Evolutionary conservation across 208 protist genomes (phyloP).

Genomic region (Acanthamoeba castellanii): DNA sequence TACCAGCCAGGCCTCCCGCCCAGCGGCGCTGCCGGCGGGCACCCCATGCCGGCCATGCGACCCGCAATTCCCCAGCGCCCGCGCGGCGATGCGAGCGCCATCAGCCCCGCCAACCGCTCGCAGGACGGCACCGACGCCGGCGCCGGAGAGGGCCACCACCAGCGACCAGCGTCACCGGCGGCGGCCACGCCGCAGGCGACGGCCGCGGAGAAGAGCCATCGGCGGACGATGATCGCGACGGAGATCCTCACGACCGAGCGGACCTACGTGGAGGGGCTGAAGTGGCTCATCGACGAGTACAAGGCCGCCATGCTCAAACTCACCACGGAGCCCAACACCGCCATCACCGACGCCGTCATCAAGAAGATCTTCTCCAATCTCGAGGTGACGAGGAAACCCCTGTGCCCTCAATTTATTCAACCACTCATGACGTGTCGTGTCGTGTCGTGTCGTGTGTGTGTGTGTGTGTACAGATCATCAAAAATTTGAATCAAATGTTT

Average conservation of each 20-base stretch:
- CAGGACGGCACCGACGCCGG: neutral
- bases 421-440: no score
- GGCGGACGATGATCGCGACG: conserved; percentile 37
- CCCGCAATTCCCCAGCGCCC: neutral
- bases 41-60: neutral
- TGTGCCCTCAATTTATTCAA: no score
- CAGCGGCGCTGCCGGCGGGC: no score
- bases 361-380: conserved; percentile 50
- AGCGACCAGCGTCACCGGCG: neutral
- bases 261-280: conserved; percentile 33
- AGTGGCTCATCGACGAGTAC: conserved; percentile 61
- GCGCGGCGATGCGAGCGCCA: neutral
- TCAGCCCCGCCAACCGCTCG: no score
- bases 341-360: neutral
- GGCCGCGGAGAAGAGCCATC: neutral
- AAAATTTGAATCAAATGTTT: conserved; percentile 2
- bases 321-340: neutral
- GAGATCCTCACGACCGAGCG: conserved; percentile 40
- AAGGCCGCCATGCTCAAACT: conserved; percentile 11
- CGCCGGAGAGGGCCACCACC: no score
- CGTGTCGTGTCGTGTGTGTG: no score
- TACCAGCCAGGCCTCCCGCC: neutral
- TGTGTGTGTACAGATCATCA: neutral
- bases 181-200: neutral
- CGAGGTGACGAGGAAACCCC: neutral